Base-by-base conservation (phyloP, 192 early-diverging fungal species). In the Blastocladiella britannica region DNA sequence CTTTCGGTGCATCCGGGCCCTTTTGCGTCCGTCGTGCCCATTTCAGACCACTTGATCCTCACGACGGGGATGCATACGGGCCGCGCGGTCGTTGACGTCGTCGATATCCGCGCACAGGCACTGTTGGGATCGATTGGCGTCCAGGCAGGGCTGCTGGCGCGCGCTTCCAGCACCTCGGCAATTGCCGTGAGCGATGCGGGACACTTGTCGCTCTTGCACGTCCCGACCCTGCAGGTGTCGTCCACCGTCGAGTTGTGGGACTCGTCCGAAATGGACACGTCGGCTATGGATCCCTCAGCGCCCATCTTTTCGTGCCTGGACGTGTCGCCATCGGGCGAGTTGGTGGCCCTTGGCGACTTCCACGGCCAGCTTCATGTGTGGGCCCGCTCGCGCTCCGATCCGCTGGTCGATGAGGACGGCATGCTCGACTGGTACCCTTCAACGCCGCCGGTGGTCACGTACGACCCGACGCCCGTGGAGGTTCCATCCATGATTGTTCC, bases 281-380 rank as follows among this genome's bases (percentile, higher is more conserved):
- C 37, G 1, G 37, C 37, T 20, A 20, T 20, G 3, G 37, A 20
- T 9, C 37, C 37, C 37, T n/a, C n/a, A n/a, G 37, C 37, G 4
- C 37, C 37, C 37, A 20, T 47, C 9, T 47, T 20, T 20, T 47
- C 37, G 37, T 47, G 37, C 37, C 37, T 91, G 53, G 83, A 85
- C 55, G 72, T 89, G 20, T 86, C 89, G 1, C 76, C 77, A 26
- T 79, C 89, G 6, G 88, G 85, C 4, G 82, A 85, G 26, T 72
- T 74, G 53, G 67, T 92, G 2, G 79, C 80, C 15, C 73, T 95
- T 57, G 86, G 86, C 2, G 85, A 90, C 58, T 78, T 80, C 0
- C 65, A 69, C 7, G 90, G 89, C 27, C 70, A 79, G 22, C 64
- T 97, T 23, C 82, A 85, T 26, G 69, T 87, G 30, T 97, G 85